Conservation (phyloP, 805 yeast species). For the Maudiozyma bulderi region DNA sequence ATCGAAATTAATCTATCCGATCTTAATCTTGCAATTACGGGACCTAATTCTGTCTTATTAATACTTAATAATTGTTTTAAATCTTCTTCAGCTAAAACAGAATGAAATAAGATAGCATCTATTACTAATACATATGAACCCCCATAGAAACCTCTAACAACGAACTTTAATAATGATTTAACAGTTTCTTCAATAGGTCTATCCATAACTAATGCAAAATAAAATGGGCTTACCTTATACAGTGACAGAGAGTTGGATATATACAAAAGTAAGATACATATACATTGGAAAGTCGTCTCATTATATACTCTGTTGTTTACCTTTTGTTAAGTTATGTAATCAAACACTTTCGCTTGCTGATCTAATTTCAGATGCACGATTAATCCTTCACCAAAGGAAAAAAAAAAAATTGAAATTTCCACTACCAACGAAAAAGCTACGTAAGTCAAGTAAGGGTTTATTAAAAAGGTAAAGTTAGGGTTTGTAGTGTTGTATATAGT, state of each 20-base stretch:
- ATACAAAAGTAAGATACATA: no score
- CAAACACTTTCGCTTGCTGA: no score
- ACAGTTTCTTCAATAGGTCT: slow-evolving; percentile 35
- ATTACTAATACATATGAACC: slow-evolving; percentile 72
- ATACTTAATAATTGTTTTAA: slow-evolving; percentile 70
- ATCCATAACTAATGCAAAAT: slow-evolving; percentile 16
- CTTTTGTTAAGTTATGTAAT: no score
- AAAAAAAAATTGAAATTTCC: no score
- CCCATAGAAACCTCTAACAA: slow-evolving; percentile 79
- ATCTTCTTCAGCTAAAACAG: slow-evolving; percentile 89
- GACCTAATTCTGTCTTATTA: slow-evolving; percentile 76
- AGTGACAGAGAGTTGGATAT: neutral
- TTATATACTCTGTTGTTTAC: no score
- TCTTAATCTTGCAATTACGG: slow-evolving; percentile 66
- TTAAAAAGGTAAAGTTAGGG: no score
- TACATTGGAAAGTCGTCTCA: no score
- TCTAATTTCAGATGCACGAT: no score
- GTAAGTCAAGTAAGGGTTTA: no score
- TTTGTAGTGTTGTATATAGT: no score
- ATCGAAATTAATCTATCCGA: slow-evolving; percentile 74
- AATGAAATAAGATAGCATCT: slow-evolving; percentile 81
- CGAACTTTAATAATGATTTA: slow-evolving; percentile 54
- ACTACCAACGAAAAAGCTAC: no score
- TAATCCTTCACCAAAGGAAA: no score
- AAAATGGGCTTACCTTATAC: neutral